These are phyloP conservation scores for Phlebiopsis flavidoalba DNA, from an alignment of 768 basidiomycete species.

Conservation along the genomic window DNA sequence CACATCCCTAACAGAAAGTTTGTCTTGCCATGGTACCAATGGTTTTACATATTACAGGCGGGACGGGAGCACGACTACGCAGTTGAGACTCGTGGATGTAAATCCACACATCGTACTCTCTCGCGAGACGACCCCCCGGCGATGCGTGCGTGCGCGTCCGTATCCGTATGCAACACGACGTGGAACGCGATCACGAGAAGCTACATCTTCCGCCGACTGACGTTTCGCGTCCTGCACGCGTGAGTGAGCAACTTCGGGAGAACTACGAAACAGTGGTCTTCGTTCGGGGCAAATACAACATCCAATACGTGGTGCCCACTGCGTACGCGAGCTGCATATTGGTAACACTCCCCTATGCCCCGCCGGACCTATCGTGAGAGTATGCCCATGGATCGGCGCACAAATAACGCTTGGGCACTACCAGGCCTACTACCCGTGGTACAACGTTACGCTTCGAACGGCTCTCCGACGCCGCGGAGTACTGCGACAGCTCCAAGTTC, in stretches of 20 bases:
- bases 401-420: not conserved
- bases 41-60: no score
- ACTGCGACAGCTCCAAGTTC: constrained; percentile 3
- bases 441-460: not conserved
- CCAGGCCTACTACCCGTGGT: not conserved
- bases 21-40: no score
- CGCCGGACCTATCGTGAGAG: not conserved
- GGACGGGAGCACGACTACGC: not conserved
- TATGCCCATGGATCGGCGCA: not conserved
- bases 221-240: not conserved
- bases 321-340: not conserved
- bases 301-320: not conserved
- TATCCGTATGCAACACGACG: not conserved
- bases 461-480: constrained; percentile 1
- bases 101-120: not conserved
- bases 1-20: no score
- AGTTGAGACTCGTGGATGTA: constrained; percentile 1
- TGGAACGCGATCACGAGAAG: constrained; percentile 1
- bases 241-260: not conserved
- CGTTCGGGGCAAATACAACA: not conserved
- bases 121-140: not conserved
- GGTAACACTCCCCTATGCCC: constrained; percentile 1
- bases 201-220: constrained; percentile 2
- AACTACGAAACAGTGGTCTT: not conserved
- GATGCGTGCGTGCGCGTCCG: not conserved